Evolutionary conservation across 2,329 filamentous ascomycete genomes (phyloP), one percentile per base, ranked within the genome.

Genomic region (Fusarium paranaense): DNA sequence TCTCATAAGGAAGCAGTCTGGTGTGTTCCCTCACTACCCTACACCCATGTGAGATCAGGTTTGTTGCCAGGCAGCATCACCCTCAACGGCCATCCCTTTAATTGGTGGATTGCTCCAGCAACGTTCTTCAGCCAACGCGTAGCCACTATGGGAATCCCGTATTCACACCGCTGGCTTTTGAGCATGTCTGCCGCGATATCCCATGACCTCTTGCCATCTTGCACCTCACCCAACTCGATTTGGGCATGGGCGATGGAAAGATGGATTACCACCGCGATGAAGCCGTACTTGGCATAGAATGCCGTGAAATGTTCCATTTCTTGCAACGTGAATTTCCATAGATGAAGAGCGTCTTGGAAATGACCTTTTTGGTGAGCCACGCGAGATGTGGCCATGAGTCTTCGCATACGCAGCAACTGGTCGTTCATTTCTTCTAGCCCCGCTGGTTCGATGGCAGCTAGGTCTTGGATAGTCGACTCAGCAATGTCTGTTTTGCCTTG

Each of bases 321-420:
- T 20, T 6, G 73, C 25, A 38, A 66, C 52, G 22, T 25, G n/a
- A 1, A 64, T 57, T 30, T 18, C 77, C 76, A 78, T 16, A 62
- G 59, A 1, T 20, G n/a, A 13, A 78, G 66, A 0, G 74, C 76
- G 5, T 74, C 61, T 16, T 47, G 37, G 10, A 59, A 65, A 30
- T 69, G 59, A 3, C 47, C 20, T 5, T 62, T 62, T 16, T 72
- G 54, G 27, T 78, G 77, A 0, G 59, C 40, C 2, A 76, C 62
- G 2, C 78, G 74, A 6, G 78, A 73, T 3, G 45, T 60, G 6
- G 69, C 61, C 16, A 80, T 32, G 3, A 79, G 52, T 4, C 70
- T 61, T 18, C 78, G 78, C 71, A 80, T 77, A 32, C 73, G 70
- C 5, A 80, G 65, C 5, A 77, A 70, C 38, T 79, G 72, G 47